These are phyloP conservation scores for Lecanicillium sp. DNA, from an alignment of 2,329 filamentous ascomycete genomes.

Conservation along the genomic window DNA sequence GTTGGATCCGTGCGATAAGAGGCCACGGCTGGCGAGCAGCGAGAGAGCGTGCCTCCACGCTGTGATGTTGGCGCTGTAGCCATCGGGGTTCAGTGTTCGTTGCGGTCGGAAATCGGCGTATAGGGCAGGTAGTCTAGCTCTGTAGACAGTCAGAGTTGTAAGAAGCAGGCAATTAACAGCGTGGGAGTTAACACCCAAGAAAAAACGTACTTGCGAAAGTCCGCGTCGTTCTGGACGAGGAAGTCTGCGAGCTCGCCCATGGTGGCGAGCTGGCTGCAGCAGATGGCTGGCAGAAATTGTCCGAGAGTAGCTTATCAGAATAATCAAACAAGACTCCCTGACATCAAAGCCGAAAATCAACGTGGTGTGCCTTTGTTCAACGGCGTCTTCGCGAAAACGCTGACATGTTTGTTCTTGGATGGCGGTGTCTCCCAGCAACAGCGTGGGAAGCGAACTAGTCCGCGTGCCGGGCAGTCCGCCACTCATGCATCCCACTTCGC, in stretches of 20 bases:
- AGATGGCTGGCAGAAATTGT: too few relatives aligned
- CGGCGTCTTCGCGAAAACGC: background rate
- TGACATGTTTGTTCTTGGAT: conserved; percentile 6
- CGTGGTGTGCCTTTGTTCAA: background rate
- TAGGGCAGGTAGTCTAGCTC: conserved; percentile 73
- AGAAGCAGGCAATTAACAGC: background rate
- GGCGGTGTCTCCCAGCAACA: background rate
- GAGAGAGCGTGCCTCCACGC: conserved; percentile 74
- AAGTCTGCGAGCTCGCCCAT: conserved; percentile 67
- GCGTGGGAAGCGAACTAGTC: background rate
- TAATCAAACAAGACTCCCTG: too few relatives aligned
- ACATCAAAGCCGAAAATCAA: too few relatives aligned
- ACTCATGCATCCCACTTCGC: too few relatives aligned
- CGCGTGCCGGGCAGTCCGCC: background rate
- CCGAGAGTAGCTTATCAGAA: too few relatives aligned
- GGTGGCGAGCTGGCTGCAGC: conserved; percentile 22
- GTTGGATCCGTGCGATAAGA: conserved; percentile 35
- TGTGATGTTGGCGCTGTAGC: conserved; percentile 71
- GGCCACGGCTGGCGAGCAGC: conserved; percentile 60
- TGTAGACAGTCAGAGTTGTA: conserved; percentile 31
- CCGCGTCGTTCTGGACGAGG: conserved; percentile 53
- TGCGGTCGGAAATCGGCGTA: conserved; percentile 82
- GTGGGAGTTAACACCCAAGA: too few relatives aligned
- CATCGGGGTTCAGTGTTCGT: conserved; percentile 72
- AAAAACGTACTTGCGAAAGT: conserved; percentile 49